Percentiles rank a stretch among this genome's conserved stretches.
phyloP scores from a whole-genome alignment of 2,329 filamentous ascomycete genomes.

The Alternaria sp. region DNA sequence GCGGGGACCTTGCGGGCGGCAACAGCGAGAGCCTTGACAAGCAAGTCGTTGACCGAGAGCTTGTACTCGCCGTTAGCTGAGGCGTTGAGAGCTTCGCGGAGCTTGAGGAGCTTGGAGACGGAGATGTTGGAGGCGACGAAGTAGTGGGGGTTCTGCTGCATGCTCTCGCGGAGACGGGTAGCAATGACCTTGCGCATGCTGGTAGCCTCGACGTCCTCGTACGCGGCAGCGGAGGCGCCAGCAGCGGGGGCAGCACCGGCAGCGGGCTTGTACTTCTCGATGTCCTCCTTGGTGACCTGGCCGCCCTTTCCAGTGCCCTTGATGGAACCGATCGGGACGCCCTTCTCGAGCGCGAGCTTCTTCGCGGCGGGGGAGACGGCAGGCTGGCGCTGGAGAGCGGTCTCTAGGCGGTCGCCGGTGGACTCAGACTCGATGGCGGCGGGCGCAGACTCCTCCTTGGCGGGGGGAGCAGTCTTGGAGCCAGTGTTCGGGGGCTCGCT shows the following conservation, averaged over 20 bases:
- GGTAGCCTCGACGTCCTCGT: constrained; percentile 82
- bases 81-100: constrained; percentile 90
- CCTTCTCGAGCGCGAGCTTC: constrained; percentile 83
- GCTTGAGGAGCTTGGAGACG: constrained; percentile 93
- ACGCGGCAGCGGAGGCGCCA: constrained; percentile 65
- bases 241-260: constrained; percentile 55
- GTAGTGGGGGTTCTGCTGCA: constrained; percentile 96
- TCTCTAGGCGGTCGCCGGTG: constrained; percentile 78
- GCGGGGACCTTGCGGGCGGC: constrained; percentile 93
- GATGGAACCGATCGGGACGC: constrained; percentile 74
- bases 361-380: constrained; percentile 75
- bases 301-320: constrained; percentile 89
- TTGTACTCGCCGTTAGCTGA: constrained; percentile 93
- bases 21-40: constrained; percentile 92
- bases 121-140: constrained; percentile 92
- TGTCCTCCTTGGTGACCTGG: constrained; percentile 87
- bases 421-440: constrained; percentile 73
- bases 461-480: constrained; percentile 64
- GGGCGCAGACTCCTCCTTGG: constrained; percentile 58
- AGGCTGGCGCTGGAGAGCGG: constrained; percentile 81
- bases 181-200: constrained; percentile 99
- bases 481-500: constrained; percentile 65
- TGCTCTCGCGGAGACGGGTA: constrained; percentile 84
- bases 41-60: constrained; percentile 99
- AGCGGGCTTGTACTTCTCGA: constrained; percentile 80